A percentile compares a stretch with the other conserved stretches of the same genome.
Evolutionary conservation across 192 early-diverging fungal genomes (phyloP).

Genomic region (Backusella circina): DNA sequence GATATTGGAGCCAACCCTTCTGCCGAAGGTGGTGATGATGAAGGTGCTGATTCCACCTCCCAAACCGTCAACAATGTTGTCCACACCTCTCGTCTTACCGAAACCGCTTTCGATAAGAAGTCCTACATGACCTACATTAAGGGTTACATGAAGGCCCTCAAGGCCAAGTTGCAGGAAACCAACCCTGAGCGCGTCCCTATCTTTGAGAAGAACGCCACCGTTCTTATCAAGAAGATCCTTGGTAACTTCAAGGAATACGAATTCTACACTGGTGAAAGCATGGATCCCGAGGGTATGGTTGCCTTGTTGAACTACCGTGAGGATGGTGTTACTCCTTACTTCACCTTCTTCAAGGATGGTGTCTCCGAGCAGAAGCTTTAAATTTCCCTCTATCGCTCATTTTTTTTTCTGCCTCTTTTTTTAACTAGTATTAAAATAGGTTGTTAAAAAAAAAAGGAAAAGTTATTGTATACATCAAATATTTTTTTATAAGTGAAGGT

Average conservation of each 20-base stretch:
- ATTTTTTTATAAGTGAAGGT: too few relatives aligned
- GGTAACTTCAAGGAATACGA: conserved; percentile 84
- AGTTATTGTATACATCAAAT: neutral
- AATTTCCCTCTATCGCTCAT: neutral
- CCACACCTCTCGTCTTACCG: conserved; percentile 70
- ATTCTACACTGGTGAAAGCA: conserved; percentile 85
- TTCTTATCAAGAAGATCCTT: conserved; percentile 77
- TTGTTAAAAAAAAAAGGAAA: neutral
- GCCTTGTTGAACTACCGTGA: conserved; percentile 91
- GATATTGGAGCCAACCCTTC: conserved; percentile 94
- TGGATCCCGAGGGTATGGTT: conserved; percentile 86
- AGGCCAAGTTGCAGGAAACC: conserved; percentile 53
- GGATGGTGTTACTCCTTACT: conserved; percentile 89
- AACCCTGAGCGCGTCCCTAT: conserved; percentile 56
- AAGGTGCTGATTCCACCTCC: conserved; percentile 57
- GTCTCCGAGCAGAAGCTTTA: conserved; percentile 72
- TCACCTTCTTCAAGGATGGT: conserved; percentile 90
- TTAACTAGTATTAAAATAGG: neutral
- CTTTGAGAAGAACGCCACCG: conserved; percentile 62
- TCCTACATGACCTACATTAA: conserved; percentile 87
- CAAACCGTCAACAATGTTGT: conserved; percentile 83
- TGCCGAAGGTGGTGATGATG: conserved; percentile 73
- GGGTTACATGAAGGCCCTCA: conserved; percentile 88
- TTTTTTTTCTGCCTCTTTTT: neutral
- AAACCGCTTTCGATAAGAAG: conserved; percentile 89